Evolutionary conservation across 2,329 filamentous ascomycete species (phyloP).

Genomic region (Claviceps sorghi): DNA sequence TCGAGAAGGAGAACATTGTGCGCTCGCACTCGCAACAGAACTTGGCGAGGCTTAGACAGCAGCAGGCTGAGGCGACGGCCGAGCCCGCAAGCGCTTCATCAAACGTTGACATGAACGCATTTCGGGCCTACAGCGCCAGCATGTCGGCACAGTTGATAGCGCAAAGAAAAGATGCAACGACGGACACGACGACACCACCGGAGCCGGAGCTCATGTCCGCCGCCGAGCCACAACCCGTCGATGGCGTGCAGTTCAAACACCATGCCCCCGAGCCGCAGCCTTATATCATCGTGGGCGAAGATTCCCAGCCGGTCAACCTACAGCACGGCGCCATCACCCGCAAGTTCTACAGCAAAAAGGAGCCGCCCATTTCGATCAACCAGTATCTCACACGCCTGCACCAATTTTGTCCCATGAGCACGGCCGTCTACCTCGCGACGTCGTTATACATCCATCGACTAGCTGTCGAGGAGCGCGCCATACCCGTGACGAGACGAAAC

Average conservation of each 20-base stretch:
- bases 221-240: slow-evolving; percentile 25
- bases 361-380: slow-evolving; percentile 67
- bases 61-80: slow-evolving; percentile 23
- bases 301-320: slow-evolving; percentile 57
- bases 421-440: slow-evolving; percentile 81
- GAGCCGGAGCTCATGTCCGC: neutral
- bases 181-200: neutral
- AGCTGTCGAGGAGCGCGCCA: slow-evolving; percentile 59
- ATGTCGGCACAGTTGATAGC: slow-evolving; percentile 14
- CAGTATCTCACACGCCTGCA: slow-evolving; percentile 81
- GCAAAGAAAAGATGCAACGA: slow-evolving; percentile 4
- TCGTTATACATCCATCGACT: slow-evolving; percentile 77
- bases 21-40: slow-evolving; percentile 43
- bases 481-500: slow-evolving; percentile 71
- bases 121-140: slow-evolving; percentile 15
- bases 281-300: slow-evolving; percentile 49
- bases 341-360: slow-evolving; percentile 83
- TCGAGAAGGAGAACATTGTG: slow-evolving; percentile 46
- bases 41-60: slow-evolving; percentile 29
- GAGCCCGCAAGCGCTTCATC: neutral
- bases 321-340: slow-evolving; percentile 78
- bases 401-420: slow-evolving; percentile 83
- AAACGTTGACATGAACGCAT: slow-evolving; percentile 6
- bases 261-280: slow-evolving; percentile 25
- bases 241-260: slow-evolving; percentile 39